Base-by-base conservation (phyloP, 2,329 filamentous ascomycete genomes). In the Shiraia sp. region DNA sequence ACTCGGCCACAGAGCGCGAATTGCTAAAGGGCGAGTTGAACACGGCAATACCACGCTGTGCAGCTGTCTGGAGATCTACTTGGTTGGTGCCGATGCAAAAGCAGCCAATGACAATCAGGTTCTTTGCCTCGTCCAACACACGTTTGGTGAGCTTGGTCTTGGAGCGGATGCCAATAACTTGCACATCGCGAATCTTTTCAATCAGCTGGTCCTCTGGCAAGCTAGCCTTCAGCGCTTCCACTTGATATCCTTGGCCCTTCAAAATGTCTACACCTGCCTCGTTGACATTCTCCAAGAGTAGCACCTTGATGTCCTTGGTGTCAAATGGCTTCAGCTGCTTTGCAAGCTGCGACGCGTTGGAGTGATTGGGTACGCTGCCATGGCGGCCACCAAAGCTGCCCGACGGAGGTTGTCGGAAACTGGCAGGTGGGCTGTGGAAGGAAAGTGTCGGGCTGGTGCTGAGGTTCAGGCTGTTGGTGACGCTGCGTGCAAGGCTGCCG, bases 21-120 rank as follows among this genome's bases (percentile, higher is more conserved):
- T 99, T 99, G 74, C 88, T 91, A 74, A 99, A 99, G 1, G 93
- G 93, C 32, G 93, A 97, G 75, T 99, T 99, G 83, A 99, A 99
- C 52, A 99, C 93, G 25, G 91, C 90, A 68, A 97, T 96, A 55
- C 93, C 90, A 65, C 88, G 83, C 56, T 80, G 79, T 33, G 90
- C 90, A 22, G 90, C 90, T 65, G 83, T 92, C 48, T 89, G 81
- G 46, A 95, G 82, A 68, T 95, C 86, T 53, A 96, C 90, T 71
- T 95, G 90, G 75, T 95, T 97, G 42, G 93, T 99, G 54, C 93
- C 93, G 61, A 99, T 99, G 72, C 93, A 99, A 80, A 99, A 99
- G 76, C 93, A 99, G 47, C 93, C 93, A 59, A 97, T 83, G 49
- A 96, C 93, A 45, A 97, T 87, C 39, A 99, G 80, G 69, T 96